phyloP scores from a whole-genome alignment of 2,329 filamentous ascomycete genomes.

The Sclerotinia minor region DNA sequence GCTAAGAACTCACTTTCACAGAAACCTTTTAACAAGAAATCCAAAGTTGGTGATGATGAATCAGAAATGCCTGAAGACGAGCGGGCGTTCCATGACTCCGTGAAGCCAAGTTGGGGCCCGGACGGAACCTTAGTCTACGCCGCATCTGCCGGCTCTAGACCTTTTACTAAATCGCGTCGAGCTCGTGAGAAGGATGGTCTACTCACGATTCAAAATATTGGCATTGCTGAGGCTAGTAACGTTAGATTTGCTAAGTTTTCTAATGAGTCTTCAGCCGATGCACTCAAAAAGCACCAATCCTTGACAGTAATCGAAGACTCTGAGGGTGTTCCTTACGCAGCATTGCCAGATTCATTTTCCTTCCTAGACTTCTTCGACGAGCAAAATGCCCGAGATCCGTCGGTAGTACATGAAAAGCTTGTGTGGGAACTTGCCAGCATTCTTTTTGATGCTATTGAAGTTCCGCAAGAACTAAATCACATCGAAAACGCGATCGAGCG shows the following conservation, averaged over 20 bases:
- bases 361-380: slow-evolving; percentile 52
- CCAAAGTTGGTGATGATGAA: slow-evolving; percentile 66
- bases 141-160: slow-evolving; percentile 46
- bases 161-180: slow-evolving; percentile 37
- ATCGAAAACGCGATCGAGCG: slow-evolving; percentile 43
- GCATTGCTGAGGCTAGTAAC: slow-evolving; percentile 63
- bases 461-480: slow-evolving; percentile 46
- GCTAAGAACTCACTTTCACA: slow-evolving; percentile 56
- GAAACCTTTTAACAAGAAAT: slow-evolving; percentile 84
- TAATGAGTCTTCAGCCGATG: slow-evolving; percentile 57
- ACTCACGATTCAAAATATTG: slow-evolving; percentile 55
- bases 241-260: slow-evolving; percentile 65
- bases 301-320: slow-evolving; percentile 55
- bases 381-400: slow-evolving; percentile 45
- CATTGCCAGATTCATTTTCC: slow-evolving; percentile 48
- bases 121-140: slow-evolving; percentile 71
- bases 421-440: slow-evolving; percentile 87
- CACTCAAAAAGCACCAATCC: slow-evolving; percentile 56
- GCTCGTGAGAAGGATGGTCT: slow-evolving; percentile 46
- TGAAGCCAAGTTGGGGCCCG: slow-evolving; percentile 78
- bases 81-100: slow-evolving; percentile 66
- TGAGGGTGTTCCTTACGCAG: slow-evolving; percentile 61
- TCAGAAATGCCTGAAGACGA: slow-evolving; percentile 63
- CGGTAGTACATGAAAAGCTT: slow-evolving; percentile 63
- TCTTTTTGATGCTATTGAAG: slow-evolving; percentile 72